Conservation (phyloP, 495 filamentous ascomycete genomes). For the Aspergillus bertholletiae region DNA sequence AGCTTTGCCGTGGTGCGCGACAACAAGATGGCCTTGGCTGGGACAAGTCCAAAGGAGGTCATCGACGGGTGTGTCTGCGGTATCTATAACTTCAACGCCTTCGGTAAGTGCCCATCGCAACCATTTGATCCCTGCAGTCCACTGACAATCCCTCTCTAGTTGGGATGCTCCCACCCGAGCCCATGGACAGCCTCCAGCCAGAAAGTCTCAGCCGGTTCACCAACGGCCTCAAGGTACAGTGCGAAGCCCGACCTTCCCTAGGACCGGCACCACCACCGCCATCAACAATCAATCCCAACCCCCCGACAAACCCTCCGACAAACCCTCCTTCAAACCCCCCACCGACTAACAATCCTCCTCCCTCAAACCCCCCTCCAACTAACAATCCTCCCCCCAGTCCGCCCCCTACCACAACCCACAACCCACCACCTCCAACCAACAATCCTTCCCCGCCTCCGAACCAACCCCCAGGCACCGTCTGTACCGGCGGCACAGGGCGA, state of each 20-base stretch:
- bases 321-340: not conserved
- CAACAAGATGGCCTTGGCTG: conserved; percentile 41
- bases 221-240: not conserved
- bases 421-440: not conserved
- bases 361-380: not conserved
- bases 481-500: conserved; percentile 34
- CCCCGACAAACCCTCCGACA: not conserved
- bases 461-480: conserved; percentile 9
- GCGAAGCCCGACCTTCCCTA: not conserved
- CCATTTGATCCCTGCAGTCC: not conserved
- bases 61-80: conserved; percentile 48
- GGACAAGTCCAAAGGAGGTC: conserved; percentile 49
- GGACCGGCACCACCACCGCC: not conserved
- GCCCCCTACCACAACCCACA: too few species aligned
- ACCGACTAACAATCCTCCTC: not conserved
- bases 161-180: not conserved
- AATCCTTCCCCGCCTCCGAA: too few species aligned
- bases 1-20: conserved; percentile 44
- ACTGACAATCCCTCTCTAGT: not conserved
- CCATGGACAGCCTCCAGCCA: not conserved
- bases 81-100: conserved; percentile 62
- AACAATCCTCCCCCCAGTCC: not conserved
- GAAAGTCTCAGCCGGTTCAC: not conserved
- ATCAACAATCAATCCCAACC: not conserved
- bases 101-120: conserved; percentile 19